Percentiles rank a stretch among this genome's conserved stretches.
Evolutionary conservation across 2,329 filamentous ascomycete genomes (phyloP).

Genomic region (Botrytis fragariae): DNA sequence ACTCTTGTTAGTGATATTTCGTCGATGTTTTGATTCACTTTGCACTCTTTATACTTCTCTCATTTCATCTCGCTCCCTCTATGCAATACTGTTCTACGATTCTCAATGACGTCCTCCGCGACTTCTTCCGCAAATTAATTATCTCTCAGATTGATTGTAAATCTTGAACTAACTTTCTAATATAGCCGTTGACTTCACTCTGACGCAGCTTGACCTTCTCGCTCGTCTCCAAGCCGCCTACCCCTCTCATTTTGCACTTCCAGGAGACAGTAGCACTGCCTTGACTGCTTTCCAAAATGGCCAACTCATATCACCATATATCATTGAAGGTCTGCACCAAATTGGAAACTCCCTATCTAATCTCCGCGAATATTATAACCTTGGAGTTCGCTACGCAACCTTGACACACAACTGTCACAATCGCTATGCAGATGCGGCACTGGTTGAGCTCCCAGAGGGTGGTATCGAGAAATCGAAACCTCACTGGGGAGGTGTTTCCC

Average conservation of each 20-base stretch:
- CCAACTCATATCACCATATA: conserved; percentile 73
- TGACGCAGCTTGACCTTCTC: conserved; percentile 74
- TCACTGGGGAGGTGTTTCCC: conserved; percentile 70
- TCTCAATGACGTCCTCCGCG: neutral
- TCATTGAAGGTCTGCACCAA: conserved; percentile 86
- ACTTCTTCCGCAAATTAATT: neutral
- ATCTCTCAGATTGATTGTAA: neutral
- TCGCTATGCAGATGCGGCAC: conserved; percentile 79
- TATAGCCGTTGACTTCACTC: conserved; percentile 61
- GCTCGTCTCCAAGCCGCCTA: conserved; percentile 61
- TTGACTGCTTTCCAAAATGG: conserved; percentile 57
- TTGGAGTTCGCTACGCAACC: conserved; percentile 85
- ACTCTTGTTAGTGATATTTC: conserved; percentile 50
- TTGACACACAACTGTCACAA: conserved; percentile 95
- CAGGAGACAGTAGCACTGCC: conserved; percentile 59
- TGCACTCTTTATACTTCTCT: neutral
- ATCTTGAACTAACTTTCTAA: neutral
- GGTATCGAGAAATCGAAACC: conserved; percentile 45
- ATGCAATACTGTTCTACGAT: neutral
- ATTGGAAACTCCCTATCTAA: conserved; percentile 82
- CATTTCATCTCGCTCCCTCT: neutral
- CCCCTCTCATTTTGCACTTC: conserved; percentile 66
- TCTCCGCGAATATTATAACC: conserved; percentile 69
- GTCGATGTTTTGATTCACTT: neutral
- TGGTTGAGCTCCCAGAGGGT: conserved; percentile 51